A percentile compares a stretch with the other conserved stretches of the same genome.
These are phyloP conservation scores for Myxozyma geophila DNA, from an alignment of 805 yeast species.

Conservation along the genomic window DNA sequence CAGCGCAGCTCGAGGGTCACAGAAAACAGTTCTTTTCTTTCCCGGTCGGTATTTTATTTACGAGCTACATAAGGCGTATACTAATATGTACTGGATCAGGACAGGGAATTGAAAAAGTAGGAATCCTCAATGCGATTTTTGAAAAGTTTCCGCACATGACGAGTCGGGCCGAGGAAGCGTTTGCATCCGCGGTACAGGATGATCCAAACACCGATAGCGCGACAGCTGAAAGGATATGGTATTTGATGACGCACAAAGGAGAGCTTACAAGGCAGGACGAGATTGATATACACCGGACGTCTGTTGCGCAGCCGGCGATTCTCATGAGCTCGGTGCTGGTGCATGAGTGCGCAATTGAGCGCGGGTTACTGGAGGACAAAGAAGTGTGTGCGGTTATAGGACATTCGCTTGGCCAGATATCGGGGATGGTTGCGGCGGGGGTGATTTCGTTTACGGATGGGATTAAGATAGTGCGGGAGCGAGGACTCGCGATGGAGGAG, in stretches of 20 bases:
- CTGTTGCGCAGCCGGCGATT: slow-evolving; percentile 31
- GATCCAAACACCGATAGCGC: slow-evolving; percentile 16
- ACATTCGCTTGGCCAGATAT: slow-evolving; percentile 34
- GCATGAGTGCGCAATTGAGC: not conserved
- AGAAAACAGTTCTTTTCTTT: slow-evolving; percentile 12
- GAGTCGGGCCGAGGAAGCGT: slow-evolving; percentile 1
- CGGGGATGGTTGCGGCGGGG: slow-evolving; percentile 33
- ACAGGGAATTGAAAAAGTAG: slow-evolving; percentile 23
- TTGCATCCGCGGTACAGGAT: slow-evolving; percentile 4
- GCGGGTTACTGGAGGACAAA: not conserved
- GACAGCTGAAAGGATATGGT: slow-evolving; percentile 8
- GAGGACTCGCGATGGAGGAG: slow-evolving; percentile 34
- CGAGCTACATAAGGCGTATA: not conserved
- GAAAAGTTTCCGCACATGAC: slow-evolving; percentile 10
- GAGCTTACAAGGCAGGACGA: not conserved
- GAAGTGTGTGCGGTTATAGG: slow-evolving; percentile 20
- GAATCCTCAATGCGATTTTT: slow-evolving; percentile 19
- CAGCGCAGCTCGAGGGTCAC: not conserved
- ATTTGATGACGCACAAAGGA: not conserved
- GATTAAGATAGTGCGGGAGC: slow-evolving; percentile 18
- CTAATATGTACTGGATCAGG: slow-evolving; percentile 1
- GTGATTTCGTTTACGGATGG: slow-evolving; percentile 25
- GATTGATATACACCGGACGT: slow-evolving; percentile 23
- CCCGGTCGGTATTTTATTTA: slow-evolving; percentile 8
- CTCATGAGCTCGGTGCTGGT: slow-evolving; percentile 21